phyloP scores from a whole-genome alignment of 2,329 filamentous ascomycete species.

The Alternaria sp. region DNA sequence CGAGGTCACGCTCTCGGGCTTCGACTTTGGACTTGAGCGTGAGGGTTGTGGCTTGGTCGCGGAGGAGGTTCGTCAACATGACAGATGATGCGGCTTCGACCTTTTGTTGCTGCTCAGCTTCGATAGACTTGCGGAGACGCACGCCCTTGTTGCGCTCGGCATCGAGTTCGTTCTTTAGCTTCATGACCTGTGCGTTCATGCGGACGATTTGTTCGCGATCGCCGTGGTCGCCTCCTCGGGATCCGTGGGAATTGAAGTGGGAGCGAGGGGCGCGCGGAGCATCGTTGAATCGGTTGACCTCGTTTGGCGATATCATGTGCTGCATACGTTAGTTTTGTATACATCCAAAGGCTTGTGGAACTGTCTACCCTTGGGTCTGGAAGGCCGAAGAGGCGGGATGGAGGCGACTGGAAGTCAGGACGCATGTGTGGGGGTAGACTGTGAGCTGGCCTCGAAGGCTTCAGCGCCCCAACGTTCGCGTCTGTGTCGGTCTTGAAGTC shows the following conservation, averaged over 20 bases:
- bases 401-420: background rate
- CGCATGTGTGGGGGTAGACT: slow-evolving; percentile 22
- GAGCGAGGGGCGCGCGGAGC: slow-evolving; percentile 2
- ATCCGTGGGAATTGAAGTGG: background rate
- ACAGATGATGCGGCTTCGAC: slow-evolving; percentile 12
- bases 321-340: background rate
- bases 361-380: background rate
- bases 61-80: slow-evolving; percentile 18
- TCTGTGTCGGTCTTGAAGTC: background rate
- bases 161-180: slow-evolving; percentile 19
- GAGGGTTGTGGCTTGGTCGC: slow-evolving; percentile 20
- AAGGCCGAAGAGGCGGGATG: background rate
- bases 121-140: slow-evolving; percentile 9
- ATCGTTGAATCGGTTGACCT: background rate
- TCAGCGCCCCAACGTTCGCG: background rate
- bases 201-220: slow-evolving; percentile 18
- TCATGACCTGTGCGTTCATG: slow-evolving; percentile 16
- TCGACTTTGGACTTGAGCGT: slow-evolving; percentile 8
- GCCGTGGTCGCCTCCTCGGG: background rate
- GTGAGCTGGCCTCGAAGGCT: background rate
- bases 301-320: background rate
- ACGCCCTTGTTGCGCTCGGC: slow-evolving; percentile 18
- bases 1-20: slow-evolving; percentile 16
- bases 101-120: slow-evolving; percentile 12
- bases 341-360: background rate